These are phyloP conservation scores for Arthrobotrys pseudoclavata DNA, from an alignment of 2,329 filamentous ascomycete species.

Conservation along the genomic window DNA sequence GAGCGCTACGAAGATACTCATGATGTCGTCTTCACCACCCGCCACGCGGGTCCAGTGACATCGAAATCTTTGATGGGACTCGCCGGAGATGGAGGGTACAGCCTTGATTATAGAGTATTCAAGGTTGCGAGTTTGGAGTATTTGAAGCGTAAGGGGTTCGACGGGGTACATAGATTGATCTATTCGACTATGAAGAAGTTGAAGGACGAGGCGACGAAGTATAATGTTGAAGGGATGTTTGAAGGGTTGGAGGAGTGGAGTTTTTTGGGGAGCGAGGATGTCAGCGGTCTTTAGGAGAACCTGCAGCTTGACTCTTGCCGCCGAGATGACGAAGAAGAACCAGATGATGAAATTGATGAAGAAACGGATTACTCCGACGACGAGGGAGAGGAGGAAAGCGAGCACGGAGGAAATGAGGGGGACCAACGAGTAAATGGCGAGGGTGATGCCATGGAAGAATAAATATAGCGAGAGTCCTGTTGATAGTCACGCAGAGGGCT, in stretches of 20 bases:
- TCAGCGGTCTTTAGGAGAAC: constrained; percentile 3
- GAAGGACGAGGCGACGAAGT: constrained; percentile 53
- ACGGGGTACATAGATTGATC: constrained; percentile 79
- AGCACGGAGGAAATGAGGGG: neutral
- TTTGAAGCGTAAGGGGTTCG: constrained; percentile 75
- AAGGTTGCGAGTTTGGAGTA: constrained; percentile 78
- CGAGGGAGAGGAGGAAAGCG: neutral
- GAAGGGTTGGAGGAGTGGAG: constrained; percentile 41
- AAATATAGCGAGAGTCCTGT: neutral
- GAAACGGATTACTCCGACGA: neutral
- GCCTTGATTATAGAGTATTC: constrained; percentile 80
- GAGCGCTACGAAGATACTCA: constrained; percentile 70
- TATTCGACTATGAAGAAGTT: constrained; percentile 80
- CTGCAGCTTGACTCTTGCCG: neutral
- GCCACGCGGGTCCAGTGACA: constrained; percentile 79
- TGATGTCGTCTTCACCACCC: constrained; percentile 62
- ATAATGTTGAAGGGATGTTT: constrained; percentile 53
- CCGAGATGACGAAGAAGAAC: neutral
- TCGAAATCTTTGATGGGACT: constrained; percentile 76
- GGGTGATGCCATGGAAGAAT: neutral
- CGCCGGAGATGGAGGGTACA: constrained; percentile 75
- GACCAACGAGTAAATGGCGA: neutral
- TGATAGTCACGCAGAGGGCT: neutral
- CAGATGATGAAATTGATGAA: neutral
- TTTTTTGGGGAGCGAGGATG: constrained; percentile 15